A percentile compares a stretch with the other conserved stretches of the same genome.
Conservation (phyloP, 768 basidiomycete species). For the Kwoniella sp. region DNA sequence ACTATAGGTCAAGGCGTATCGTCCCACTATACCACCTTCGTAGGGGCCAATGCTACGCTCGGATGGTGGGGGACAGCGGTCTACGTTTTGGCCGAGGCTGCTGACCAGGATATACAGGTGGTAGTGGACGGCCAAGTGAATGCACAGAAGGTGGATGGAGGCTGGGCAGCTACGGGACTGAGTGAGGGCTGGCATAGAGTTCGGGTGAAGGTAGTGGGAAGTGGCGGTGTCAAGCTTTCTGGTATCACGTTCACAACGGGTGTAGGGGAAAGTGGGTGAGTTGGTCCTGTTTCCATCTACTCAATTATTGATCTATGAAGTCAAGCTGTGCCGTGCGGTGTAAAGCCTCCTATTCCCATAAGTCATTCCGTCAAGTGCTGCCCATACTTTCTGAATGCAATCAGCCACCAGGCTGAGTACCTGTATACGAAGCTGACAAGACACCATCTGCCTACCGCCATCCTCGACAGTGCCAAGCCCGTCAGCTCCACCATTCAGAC, state of each 20-base stretch:
- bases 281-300: background rate
- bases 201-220: conserved; percentile 6
- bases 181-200: conserved; percentile 14
- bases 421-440: background rate
- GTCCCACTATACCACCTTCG: conserved; percentile 12
- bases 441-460: too few species aligned
- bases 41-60: conserved; percentile 17
- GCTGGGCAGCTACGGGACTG: conserved; percentile 1
- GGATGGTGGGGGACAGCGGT: conserved; percentile 20
- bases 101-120: conserved; percentile 5
- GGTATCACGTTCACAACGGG: conserved; percentile 23
- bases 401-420: too few species aligned
- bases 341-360: too few species aligned
- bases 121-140: conserved; percentile 11
- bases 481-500: conserved; percentile 10
- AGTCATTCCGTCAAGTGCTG: too few species aligned
- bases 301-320: too few species aligned
- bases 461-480: background rate
- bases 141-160: conserved; percentile 1
- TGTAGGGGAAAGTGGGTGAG: conserved; percentile 20
- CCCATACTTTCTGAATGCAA: too few species aligned
- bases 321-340: too few species aligned
- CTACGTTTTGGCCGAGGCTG: conserved; percentile 13
- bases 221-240: conserved; percentile 11
- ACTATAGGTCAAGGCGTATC: conserved; percentile 16